Percentiles rank a stretch among this genome's conserved stretches.
These are phyloP conservation scores for Penicillium canariense DNA, from an alignment of 495 filamentous ascomycete species.

Conservation along the genomic window DNA sequence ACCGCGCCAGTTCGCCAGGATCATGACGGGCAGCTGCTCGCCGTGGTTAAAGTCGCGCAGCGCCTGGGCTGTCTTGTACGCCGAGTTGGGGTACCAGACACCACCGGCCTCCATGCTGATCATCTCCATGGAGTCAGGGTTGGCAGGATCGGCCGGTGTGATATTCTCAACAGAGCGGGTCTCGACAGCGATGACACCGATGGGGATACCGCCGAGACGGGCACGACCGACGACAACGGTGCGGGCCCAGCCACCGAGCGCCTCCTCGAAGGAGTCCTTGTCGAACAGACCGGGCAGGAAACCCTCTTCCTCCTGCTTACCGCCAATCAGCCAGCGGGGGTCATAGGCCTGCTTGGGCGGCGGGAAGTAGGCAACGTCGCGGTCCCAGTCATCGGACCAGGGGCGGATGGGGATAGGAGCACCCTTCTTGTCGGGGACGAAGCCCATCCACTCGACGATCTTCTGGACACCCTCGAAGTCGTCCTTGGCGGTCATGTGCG, in stretches of 20 bases:
- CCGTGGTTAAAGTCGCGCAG: constrained; percentile 99
- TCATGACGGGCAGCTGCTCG: constrained; percentile 97
- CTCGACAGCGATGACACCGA: constrained; percentile 98
- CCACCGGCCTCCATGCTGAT: constrained; percentile 91
- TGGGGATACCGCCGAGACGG: constrained; percentile 93
- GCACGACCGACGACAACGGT: constrained; percentile 97
- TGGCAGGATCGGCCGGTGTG: constrained; percentile 95
- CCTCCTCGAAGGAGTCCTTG: constrained; percentile 93
- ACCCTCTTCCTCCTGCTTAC: constrained; percentile 82
- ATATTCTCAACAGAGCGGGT: constrained; percentile 94
- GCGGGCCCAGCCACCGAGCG: constrained; percentile 92
- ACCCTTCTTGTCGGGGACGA: constrained; percentile 90
- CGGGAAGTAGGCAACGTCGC: constrained; percentile 82
- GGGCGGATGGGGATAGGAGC: constrained; percentile 84
- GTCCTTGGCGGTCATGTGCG: constrained; percentile 95
- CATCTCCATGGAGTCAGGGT: constrained; percentile 96
- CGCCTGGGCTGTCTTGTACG: constrained; percentile 98
- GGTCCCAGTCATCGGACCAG: constrained; percentile 86
- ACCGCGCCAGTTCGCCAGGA: constrained; percentile 98
- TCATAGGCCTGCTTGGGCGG: constrained; percentile 89
- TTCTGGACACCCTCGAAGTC: constrained; percentile 97
- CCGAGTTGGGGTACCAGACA: constrained; percentile 99
- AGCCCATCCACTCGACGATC: constrained; percentile 97
- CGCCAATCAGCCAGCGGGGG: constrained; percentile 86
- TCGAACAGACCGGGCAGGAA: constrained; percentile 94